These are phyloP conservation scores for Colletotrichum sp. DNA, from an alignment of 2,329 filamentous ascomycete species.

Conservation along the genomic window DNA sequence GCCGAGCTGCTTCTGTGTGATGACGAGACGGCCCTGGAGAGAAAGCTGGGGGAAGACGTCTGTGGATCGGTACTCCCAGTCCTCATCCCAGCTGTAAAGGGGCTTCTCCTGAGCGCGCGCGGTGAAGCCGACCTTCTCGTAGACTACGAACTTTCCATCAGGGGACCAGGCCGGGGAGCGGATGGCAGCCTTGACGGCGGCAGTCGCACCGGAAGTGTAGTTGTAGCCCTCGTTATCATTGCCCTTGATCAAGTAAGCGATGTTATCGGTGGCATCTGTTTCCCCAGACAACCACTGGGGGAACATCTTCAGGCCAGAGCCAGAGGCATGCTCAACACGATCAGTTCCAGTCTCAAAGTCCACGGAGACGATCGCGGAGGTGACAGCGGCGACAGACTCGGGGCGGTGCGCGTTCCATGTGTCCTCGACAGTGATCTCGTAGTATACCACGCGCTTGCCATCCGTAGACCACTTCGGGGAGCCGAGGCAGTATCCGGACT, in stretches of 20 bases:
- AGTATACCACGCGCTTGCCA: conserved; percentile 1
- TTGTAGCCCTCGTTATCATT: conserved; percentile 4
- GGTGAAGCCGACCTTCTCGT: conserved; percentile 10
- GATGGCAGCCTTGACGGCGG: neutral
- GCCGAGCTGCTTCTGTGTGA: conserved; percentile 12
- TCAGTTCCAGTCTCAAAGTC: conserved; percentile 5
- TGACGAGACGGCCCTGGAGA: conserved; percentile 2
- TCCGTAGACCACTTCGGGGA: conserved; percentile 4
- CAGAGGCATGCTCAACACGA: conserved; percentile 3
- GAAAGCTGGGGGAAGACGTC: conserved; percentile 13
- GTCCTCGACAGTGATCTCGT: conserved; percentile 6
- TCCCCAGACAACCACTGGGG: neutral
- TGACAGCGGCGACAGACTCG: neutral
- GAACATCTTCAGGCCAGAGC: conserved; percentile 4
- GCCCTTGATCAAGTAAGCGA: conserved; percentile 8
- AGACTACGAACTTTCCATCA: conserved; percentile 6
- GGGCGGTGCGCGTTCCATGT: conserved; percentile 11
- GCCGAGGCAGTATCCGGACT: conserved; percentile 4
- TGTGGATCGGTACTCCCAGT: conserved; percentile 13
- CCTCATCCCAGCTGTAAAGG: conserved; percentile 8
- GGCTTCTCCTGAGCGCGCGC: conserved; percentile 11
- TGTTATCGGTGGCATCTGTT: neutral
- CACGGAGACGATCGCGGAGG: conserved; percentile 7
- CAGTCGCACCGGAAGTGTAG: neutral
- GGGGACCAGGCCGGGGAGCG: conserved; percentile 11